Evolutionary conservation across 2,329 filamentous ascomycete species (phyloP).

Genomic region (Rutstroemia sydowiana): DNA sequence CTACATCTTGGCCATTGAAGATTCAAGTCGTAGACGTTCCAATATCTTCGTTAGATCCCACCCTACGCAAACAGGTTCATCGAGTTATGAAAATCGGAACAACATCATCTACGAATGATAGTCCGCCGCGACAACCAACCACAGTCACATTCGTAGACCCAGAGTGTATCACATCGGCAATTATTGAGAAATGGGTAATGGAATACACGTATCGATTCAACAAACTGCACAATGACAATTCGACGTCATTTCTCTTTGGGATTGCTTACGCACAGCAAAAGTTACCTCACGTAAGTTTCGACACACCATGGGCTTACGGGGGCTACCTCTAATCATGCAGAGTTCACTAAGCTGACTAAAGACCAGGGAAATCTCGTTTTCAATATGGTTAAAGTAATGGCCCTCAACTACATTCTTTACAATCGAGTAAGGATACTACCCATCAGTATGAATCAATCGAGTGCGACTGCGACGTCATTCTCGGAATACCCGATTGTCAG

Average conservation of each 20-base stretch:
- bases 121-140: background rate
- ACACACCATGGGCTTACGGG: background rate
- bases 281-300: constrained; percentile 18
- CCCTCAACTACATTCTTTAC: constrained; percentile 18
- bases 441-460: background rate
- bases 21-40: constrained; percentile 11
- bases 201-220: constrained; percentile 22
- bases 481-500: constrained; percentile 8
- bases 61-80: background rate
- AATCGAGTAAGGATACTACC: constrained; percentile 16
- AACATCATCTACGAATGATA: background rate
- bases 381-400: constrained; percentile 7
- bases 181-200: constrained; percentile 24
- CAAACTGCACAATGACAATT: constrained; percentile 6
- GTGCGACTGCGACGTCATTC: background rate
- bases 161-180: background rate
- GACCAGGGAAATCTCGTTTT: constrained; percentile 4
- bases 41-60: constrained; percentile 8
- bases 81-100: background rate
- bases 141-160: constrained; percentile 1
- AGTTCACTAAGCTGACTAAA: background rate
- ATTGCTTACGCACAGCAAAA: constrained; percentile 21
- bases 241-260: constrained; percentile 16
- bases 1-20: constrained; percentile 14
- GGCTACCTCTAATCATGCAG: background rate